Base-by-base conservation (phyloP, 2,329 filamentous ascomycete species). In the Diplodia scrobiculata region DNA sequence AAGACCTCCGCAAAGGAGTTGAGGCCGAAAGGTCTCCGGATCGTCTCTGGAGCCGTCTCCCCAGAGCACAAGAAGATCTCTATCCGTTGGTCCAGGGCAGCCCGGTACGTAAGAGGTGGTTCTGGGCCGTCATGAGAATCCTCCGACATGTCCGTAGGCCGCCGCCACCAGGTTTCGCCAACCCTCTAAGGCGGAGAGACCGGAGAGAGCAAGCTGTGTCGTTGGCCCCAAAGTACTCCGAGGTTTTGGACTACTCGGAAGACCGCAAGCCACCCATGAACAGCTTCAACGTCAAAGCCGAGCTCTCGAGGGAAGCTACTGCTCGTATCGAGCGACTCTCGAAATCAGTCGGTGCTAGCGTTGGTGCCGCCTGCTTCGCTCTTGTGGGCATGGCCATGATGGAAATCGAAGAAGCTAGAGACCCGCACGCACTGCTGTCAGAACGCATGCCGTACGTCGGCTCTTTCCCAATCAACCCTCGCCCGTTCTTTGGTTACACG, bases 391-490 rank as follows among this genome's bases (percentile, higher is more conserved):
- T 82, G n/a, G 70, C 74, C 1, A 82, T 82, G 80, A 82, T 82
- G 79, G 75, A 77, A 10, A 70, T 82, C 0, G 70, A 82, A 67
- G 77, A 80, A 64, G 50, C 68, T 1, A 73, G 68, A 0, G 62
- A 76, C 45, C 75, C 78, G 3, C 7, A 72, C 38, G 67, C 74
- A 5, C 70, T 71, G 1, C 34, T 72, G 25, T 21, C 68, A 10
- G 54, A 76, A n/a, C 75, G 75, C 21, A 72, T 70, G 19, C 74
- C 78, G 7, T 81, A 82, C 72, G 77, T 77, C 29, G 79, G 77
- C 2, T 79, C 78, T 13, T 83, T 82, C 63, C 80, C 81, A 0
- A 72, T 82, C 17, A 82, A 82, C 66, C 81, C 81, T 0, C 78
- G 80, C 7, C 74, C 78, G 1, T 79, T 79, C 70, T 80, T 82